A percentile compares a stretch with the other conserved stretches of the same genome.
phyloP scores from a whole-genome alignment of 257 asterid species.

The Anisodus tanguticus region DNA sequence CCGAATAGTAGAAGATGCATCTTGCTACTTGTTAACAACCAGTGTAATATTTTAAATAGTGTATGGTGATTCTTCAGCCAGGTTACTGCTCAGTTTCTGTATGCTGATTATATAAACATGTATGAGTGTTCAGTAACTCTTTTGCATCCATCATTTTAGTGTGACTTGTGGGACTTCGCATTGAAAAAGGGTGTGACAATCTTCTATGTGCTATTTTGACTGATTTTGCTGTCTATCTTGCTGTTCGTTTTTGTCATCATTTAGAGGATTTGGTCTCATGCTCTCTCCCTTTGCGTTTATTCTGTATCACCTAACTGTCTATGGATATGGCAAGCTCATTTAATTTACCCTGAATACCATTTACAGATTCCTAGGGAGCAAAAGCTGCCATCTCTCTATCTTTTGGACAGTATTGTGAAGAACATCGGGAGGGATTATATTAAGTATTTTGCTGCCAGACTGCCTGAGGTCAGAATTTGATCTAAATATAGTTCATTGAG shows the following conservation, averaged over 20 bases:
- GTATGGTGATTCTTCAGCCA: constrained; percentile 26
- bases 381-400: constrained; percentile 93
- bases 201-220: background rate
- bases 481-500: background rate
- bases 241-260: constrained; percentile 9
- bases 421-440: constrained; percentile 95
- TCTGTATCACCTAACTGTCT: constrained; percentile 20
- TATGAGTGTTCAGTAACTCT: background rate
- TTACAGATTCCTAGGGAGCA: constrained; percentile 88
- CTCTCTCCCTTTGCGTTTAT: background rate
- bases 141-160: background rate
- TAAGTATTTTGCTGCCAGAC: constrained; percentile 66
- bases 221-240: background rate
- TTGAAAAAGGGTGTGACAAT: background rate
- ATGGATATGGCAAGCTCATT: constrained; percentile 3
- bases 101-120: constrained; percentile 16
- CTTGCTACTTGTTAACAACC: background rate
- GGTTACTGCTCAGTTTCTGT: background rate
- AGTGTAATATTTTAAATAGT: background rate
- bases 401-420: constrained; percentile 96
- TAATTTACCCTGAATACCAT: constrained; percentile 45
- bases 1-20: background rate
- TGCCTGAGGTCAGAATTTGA: constrained; percentile 74
- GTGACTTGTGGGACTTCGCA: background rate
- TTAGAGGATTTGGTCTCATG: constrained; percentile 5